phyloP scores from a whole-genome alignment of 306 rosid species.

The Bauhinia variegata region DNA sequence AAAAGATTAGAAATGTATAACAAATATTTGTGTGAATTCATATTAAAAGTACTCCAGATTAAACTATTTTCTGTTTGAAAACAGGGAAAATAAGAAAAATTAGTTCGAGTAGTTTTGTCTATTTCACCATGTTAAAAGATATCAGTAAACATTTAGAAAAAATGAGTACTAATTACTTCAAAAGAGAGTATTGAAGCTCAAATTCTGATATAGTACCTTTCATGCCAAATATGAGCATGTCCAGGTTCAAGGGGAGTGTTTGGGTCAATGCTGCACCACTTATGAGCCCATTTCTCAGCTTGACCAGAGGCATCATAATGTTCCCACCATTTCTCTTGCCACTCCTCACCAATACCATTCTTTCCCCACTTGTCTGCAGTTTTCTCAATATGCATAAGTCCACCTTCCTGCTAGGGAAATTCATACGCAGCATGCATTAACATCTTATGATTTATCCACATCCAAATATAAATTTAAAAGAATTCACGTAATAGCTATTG shows the following conservation, averaged over 20 bases:
- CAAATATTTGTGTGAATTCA: not conserved
- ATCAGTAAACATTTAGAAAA: not conserved
- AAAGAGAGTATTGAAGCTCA: constrained; percentile 22
- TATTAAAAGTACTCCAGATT: not conserved
- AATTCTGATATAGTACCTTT: constrained; percentile 58
- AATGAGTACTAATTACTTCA: not conserved
- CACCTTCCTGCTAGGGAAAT: constrained; percentile 62
- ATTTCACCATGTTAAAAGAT: not conserved
- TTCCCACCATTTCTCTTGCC: constrained; percentile 98
- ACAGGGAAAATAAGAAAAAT: not conserved
- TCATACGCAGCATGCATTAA: not conserved
- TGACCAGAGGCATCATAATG: constrained; percentile 74
- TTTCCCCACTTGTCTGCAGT: constrained; percentile 99
- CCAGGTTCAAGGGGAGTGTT: constrained; percentile 77
- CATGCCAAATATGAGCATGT: constrained; percentile 98
- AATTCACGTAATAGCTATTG: not conserved
- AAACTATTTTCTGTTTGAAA: constrained; percentile 9
- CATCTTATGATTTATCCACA: not conserved
- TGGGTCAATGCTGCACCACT: constrained; percentile 97
- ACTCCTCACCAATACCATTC: constrained; percentile 76
- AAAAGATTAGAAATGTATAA: not conserved
- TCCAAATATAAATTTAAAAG: not conserved
- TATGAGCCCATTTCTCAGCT: constrained; percentile 91
- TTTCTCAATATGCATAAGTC: constrained; percentile 81
- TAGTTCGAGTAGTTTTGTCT: constrained; percentile 12